phyloP scores from a whole-genome alignment of 352 stramenopile species.

The Globisporangium orthogonon region DNA sequence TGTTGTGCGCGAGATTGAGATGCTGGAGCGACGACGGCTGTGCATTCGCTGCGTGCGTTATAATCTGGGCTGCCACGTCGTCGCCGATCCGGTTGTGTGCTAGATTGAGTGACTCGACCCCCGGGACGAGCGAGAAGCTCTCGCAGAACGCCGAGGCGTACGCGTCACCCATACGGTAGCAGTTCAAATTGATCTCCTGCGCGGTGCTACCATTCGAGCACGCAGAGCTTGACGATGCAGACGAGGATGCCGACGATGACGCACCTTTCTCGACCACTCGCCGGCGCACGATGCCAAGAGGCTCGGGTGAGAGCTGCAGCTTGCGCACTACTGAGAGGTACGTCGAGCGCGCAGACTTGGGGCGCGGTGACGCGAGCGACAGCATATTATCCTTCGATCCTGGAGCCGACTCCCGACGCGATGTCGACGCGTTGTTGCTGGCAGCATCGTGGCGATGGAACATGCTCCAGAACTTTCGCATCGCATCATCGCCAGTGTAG shows the following conservation, averaged over 20 bases:
- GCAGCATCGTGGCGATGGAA: conserved; percentile 65
- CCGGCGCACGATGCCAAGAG: conserved; percentile 56
- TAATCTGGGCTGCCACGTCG: conserved; percentile 40
- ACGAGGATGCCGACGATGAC: conserved; percentile 22
- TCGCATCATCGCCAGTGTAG: conserved; percentile 53
- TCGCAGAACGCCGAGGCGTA: conserved; percentile 56
- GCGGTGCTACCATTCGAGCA: conserved; percentile 29
- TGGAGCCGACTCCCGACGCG: background rate
- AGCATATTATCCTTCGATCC: conserved; percentile 6
- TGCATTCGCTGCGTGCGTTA: conserved; percentile 23
- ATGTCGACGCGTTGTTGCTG: conserved; percentile 35
- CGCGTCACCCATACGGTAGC: conserved; percentile 58
- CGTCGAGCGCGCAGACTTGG: conserved; percentile 47
- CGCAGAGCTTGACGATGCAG: conserved; percentile 22
- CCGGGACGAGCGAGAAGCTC: conserved; percentile 52
- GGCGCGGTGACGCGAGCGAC: conserved; percentile 16
- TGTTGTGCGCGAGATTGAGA: conserved; percentile 67
- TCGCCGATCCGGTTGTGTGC: conserved; percentile 68
- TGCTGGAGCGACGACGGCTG: conserved; percentile 27
- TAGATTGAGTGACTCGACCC: conserved; percentile 65
- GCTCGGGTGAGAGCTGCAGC: conserved; percentile 53
- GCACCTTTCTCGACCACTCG: conserved; percentile 38
- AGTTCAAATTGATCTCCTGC: conserved; percentile 68
- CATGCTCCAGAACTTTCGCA: conserved; percentile 60
- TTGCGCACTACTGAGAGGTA: conserved; percentile 56